Conservation (phyloP, 805 yeast genomes). For the Schwanniomyces pseudopolymorphus region DNA sequence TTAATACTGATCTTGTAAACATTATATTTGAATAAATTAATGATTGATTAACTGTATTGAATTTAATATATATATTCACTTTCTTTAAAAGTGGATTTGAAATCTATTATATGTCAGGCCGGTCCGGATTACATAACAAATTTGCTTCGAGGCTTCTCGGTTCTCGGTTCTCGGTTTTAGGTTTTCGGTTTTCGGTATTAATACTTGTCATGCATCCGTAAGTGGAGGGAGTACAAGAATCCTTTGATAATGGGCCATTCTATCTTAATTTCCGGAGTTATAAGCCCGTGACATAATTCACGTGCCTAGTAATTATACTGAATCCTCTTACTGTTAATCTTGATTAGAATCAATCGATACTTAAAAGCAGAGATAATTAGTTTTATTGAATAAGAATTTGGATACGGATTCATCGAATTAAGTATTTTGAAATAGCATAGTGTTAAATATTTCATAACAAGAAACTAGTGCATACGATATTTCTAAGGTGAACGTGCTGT, state of each 20-base stretch:
- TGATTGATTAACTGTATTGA: neutral
- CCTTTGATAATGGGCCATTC: no score
- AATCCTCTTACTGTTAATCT: no score
- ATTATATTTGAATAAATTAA: conserved; percentile 9
- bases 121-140: neutral
- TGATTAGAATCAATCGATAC: no score
- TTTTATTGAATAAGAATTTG: no score
- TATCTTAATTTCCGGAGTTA: no score
- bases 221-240: no score
- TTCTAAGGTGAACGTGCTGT: neutral
- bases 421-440: neutral
- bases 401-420: neutral
- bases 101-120: neutral
- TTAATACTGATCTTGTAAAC: conserved; percentile 25
- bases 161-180: neutral
- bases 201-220: neutral
- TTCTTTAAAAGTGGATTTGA: no score
- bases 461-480: neutral
- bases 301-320: no score
- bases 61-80: neutral
- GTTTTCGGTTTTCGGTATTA: neutral
- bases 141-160: neutral
- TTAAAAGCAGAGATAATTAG: no score
- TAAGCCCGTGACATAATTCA: no score
- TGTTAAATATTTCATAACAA: neutral